Conservation (phyloP, 805 yeast genomes). For the Ogataea henricii region DNA sequence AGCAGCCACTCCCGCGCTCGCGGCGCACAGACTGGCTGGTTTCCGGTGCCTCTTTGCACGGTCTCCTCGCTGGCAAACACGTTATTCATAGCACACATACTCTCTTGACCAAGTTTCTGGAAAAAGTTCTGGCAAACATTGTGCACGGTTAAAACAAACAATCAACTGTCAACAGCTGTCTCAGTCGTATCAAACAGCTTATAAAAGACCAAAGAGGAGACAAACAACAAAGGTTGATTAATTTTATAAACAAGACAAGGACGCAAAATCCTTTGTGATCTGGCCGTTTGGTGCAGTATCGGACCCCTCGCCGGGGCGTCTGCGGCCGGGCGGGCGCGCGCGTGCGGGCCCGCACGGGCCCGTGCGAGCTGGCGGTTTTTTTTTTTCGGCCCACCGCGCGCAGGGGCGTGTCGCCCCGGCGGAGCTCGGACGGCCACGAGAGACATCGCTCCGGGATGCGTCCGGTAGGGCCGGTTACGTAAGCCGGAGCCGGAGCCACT, state of each 20-base stretch:
- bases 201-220: not conserved
- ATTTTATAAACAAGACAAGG: conserved; percentile 1
- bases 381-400: not conserved
- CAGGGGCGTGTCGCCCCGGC: not conserved
- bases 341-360: not conserved
- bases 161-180: conserved; percentile 3
- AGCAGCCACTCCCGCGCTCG: too few relatives aligned
- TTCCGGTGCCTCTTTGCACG: too few relatives aligned
- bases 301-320: conserved; percentile 6
- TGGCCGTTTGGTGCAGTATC: conserved; percentile 6
- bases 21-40: too few relatives aligned
- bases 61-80: too few relatives aligned
- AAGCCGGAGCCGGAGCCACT: not conserved
- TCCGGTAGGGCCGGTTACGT: conserved; percentile 8
- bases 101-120: conserved; percentile 22
- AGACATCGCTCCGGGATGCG: conserved; percentile 9
- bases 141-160: conserved; percentile 1
- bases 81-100: conserved; percentile 16
- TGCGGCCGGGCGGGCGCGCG: conserved; percentile 3
- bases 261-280: conserved; percentile 4
- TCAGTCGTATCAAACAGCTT: not conserved
- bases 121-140: conserved; percentile 28
- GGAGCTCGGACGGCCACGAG: conserved; percentile 4
- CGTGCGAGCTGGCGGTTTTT: not conserved
- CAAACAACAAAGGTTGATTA: not conserved